Evolutionary conservation across 805 yeast species (phyloP).

Genomic region (Candida dajiaensis): DNA sequence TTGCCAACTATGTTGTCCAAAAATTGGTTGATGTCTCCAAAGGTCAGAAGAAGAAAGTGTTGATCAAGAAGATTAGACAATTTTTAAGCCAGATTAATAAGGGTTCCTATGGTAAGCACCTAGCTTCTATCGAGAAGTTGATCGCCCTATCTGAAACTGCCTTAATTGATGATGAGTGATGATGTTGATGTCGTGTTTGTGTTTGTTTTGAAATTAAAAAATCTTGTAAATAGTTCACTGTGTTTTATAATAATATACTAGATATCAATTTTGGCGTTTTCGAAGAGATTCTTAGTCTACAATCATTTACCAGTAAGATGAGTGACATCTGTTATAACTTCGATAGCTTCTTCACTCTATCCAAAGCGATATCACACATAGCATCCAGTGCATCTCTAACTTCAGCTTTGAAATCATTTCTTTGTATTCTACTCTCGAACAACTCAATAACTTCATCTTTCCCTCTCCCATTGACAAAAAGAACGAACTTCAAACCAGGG

Average conservation of each 20-base stretch:
- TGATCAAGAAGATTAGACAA: conserved; percentile 72
- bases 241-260: neutral
- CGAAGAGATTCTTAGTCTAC: too few relatives aligned
- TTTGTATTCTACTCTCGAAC: conserved; percentile 53
- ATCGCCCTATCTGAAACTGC: conserved; percentile 23
- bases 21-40: conserved; percentile 80
- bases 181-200: neutral
- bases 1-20: conserved; percentile 95
- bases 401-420: conserved; percentile 51
- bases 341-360: conserved; percentile 56
- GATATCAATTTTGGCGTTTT: neutral
- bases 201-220: neutral
- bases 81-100: conserved; percentile 71
- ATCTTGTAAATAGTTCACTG: neutral
- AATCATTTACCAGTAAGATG: too few relatives aligned
- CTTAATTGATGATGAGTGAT: conserved; percentile 18
- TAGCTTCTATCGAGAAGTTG: conserved; percentile 71
- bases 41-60: conserved; percentile 58
- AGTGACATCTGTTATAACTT: neutral
- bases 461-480: conserved; percentile 81
- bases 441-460: conserved; percentile 57
- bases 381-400: conserved; percentile 68
- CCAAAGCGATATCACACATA: conserved; percentile 88
- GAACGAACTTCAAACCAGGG: conserved; percentile 77
- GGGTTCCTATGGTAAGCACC: conserved; percentile 71